Conservation (phyloP, 164 flowering plant species). For the Akebia trifoliata region DNA sequence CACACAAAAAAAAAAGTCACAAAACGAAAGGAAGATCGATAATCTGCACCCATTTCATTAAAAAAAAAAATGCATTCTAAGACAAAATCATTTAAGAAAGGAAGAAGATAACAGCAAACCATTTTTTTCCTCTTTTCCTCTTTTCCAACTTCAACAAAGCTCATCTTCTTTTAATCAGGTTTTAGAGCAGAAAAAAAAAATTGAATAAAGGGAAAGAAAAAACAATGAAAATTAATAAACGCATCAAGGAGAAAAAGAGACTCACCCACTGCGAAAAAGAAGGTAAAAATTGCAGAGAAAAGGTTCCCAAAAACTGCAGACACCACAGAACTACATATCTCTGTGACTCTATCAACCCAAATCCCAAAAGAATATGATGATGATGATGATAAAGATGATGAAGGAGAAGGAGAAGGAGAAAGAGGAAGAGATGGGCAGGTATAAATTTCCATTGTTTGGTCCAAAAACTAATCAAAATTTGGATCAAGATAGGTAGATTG, state of each 20-base stretch:
- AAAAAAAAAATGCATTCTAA: neutral
- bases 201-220: too few relatives aligned
- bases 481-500: neutral
- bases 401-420: slow-evolving; percentile 18
- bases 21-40: neutral
- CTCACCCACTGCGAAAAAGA: slow-evolving; percentile 75
- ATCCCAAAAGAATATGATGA: too few relatives aligned
- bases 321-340: slow-evolving; percentile 34
- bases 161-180: neutral
- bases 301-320: slow-evolving; percentile 64
- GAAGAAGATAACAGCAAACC: neutral
- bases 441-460: slow-evolving; percentile 49
- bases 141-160: neutral
- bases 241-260: slow-evolving; percentile 5
- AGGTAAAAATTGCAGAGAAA: slow-evolving; percentile 73
- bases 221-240: neutral
- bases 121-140: neutral
- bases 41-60: neutral
- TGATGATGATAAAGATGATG: too few relatives aligned
- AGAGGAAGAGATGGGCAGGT: slow-evolving; percentile 19
- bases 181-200: too few relatives aligned
- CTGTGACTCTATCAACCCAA: slow-evolving; percentile 40
- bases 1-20: neutral
- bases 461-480: neutral
- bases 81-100: neutral